Evolutionary conservation across 495 filamentous ascomycete species (phyloP), one percentile per base, ranked within the genome.

Genomic region (Astrocystis sublimbata): DNA sequence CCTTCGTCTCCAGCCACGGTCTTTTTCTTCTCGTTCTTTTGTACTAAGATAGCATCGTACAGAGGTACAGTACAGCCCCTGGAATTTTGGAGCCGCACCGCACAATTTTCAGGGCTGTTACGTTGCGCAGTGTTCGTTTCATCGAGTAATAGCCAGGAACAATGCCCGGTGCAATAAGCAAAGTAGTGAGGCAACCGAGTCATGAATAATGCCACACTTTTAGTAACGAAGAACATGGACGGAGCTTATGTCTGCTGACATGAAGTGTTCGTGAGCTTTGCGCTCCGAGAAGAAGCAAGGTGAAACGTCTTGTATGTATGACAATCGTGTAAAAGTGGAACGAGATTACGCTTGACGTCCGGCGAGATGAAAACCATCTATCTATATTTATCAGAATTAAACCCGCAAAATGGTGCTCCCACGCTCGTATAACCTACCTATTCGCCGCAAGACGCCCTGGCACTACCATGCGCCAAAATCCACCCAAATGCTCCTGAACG

Each of bases 381-480:
- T 62, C 66, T 71, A 60, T 71, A 71, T 62, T 51, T n/a, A n/a
- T n/a, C n/a, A n/a, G n/a, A 51, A 57, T 35, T 43, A 21, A 36
- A 13, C 21, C n/a, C 24, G 35, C 50, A 36, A 54, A 38, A 10
- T 38, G 51, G 0, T 15, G 56, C 56, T 41, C 23, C 21, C 12
- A 30, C 24, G 19, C 43, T 49, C 7, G 21, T 38, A 31, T 38
- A 31, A 30, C 57, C 15, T 51, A 52, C 46, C 33, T 52, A 10
- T 51, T 42, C 42, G 42, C 45, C 43, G 9, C n/a, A 31, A 17
- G 30, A 62, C 56, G 58, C 61, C 64, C 63, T 61, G 31, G n/a
- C n/a, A 67, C 54, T 67, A 55, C 55, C 58, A 40, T 52, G 41
- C 31, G 35, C 30, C 58, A 50, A 47, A 35, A 63, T 35, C 59